These are phyloP conservation scores for Eucalyptus victrix DNA, from an alignment of 345 rosid genomes.

Conservation along the genomic window DNA sequence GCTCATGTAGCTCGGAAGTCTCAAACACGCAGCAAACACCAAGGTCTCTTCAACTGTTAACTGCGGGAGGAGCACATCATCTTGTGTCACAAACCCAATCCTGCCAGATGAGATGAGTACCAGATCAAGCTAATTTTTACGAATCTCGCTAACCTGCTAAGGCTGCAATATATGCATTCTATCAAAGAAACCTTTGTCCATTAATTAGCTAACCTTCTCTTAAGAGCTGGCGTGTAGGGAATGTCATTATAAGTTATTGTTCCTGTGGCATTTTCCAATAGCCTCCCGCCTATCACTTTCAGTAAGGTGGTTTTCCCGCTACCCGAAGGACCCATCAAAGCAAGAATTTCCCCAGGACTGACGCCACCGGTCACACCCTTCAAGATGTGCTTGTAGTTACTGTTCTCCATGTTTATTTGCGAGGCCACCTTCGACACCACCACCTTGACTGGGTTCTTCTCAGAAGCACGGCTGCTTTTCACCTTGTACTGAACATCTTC, in stretches of 20 bases:
- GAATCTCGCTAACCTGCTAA: neutral
- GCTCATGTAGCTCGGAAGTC: conserved; percentile 84
- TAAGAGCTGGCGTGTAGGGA: conserved; percentile 58
- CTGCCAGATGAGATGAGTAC: conserved; percentile 11
- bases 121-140: neutral
- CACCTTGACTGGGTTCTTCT: conserved; percentile 46
- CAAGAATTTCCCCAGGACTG: conserved; percentile 89
- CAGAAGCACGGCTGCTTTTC: conserved; percentile 18
- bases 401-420: conserved; percentile 37
- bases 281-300: conserved; percentile 85
- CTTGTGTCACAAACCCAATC: conserved; percentile 96
- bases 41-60: conserved; percentile 92
- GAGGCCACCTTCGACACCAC: conserved; percentile 58
- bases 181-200: neutral
- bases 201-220: conserved; percentile 40
- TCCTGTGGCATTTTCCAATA: conserved; percentile 57
- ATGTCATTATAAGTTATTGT: conserved; percentile 71
- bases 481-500: conserved; percentile 84
- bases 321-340: conserved; percentile 97
- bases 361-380: conserved; percentile 88
- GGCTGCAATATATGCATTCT: neutral
- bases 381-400: conserved; percentile 64
- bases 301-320: conserved; percentile 92
- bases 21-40: conserved; percentile 74
- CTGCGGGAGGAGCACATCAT: conserved; percentile 87